Conservation (phyloP, 169 alveolate species). For the Theileria equi region DNA sequence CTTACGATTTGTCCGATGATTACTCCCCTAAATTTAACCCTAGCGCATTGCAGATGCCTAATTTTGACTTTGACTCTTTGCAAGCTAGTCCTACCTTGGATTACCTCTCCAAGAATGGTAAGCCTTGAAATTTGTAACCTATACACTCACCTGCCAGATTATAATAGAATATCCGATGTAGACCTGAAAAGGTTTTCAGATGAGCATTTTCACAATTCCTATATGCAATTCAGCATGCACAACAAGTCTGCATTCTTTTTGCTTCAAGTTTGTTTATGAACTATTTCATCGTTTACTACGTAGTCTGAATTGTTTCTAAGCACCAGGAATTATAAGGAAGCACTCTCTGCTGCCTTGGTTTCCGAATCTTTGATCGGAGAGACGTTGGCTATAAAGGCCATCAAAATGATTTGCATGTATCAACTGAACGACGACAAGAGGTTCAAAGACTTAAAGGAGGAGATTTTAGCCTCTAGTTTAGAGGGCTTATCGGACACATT, state of each 20-base stretch:
- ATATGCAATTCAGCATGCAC: not conserved
- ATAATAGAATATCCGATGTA: slow-evolving; percentile 32
- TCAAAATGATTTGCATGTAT: slow-evolving; percentile 52
- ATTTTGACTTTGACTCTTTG: too few species aligned
- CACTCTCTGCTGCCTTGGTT: slow-evolving; percentile 46
- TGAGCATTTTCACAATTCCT: slow-evolving; percentile 21
- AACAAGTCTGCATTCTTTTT: slow-evolving; percentile 35
- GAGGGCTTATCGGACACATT: slow-evolving; percentile 38
- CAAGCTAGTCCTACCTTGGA: too few species aligned
- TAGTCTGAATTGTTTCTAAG: slow-evolving; percentile 48
- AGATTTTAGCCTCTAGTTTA: slow-evolving; percentile 10
- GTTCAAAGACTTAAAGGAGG: slow-evolving; percentile 39
- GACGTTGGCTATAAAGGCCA: slow-evolving; percentile 21
- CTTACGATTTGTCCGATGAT: not conserved
- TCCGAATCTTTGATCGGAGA: slow-evolving; percentile 13
- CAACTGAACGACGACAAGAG: slow-evolving; percentile 47
- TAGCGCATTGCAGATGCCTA: too few species aligned
- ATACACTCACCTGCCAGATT: not conserved
- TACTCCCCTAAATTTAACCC: not conserved
- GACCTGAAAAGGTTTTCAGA: slow-evolving; percentile 6
- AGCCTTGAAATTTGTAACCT: not conserved
- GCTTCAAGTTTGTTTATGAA: slow-evolving; percentile 28
- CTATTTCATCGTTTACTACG: not conserved
- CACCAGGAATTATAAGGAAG: slow-evolving; percentile 28
- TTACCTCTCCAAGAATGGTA: not conserved